Evolutionary conservation across 106 monocot species (phyloP).

Genomic region (Gastrodia elata): DNA sequence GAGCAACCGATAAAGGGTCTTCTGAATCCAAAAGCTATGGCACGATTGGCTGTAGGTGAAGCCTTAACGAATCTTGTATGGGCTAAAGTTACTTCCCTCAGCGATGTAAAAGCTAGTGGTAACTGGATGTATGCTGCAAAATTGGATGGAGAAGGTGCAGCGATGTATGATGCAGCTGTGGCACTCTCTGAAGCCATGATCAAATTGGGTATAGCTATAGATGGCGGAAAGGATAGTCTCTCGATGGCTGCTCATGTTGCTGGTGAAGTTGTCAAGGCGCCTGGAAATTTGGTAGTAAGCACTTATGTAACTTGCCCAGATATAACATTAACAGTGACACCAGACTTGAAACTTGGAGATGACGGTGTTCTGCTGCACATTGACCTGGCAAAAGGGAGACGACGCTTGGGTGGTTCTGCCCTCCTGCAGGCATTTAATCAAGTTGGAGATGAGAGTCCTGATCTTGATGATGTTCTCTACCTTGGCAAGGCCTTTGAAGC

Average conservation of each 20-base stretch:
- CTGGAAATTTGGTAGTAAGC: slow-evolving; percentile 89
- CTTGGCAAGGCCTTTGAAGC: slow-evolving; percentile 55
- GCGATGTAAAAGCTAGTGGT: slow-evolving; percentile 92
- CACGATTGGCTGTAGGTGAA: slow-evolving; percentile 84
- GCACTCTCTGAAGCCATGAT: slow-evolving; percentile 87
- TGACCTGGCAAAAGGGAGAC: slow-evolving; percentile 57
- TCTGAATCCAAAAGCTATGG: slow-evolving; percentile 75
- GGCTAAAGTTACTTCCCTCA: slow-evolving; percentile 84
- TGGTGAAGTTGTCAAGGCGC: slow-evolving; percentile 87
- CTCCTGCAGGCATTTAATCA: slow-evolving; percentile 82
- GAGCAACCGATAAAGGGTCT: slow-evolving; percentile 93
- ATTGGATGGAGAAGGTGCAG: slow-evolving; percentile 94
- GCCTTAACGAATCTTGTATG: slow-evolving; percentile 94
- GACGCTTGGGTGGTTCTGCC: slow-evolving; percentile 81
- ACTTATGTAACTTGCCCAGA: slow-evolving; percentile 88
- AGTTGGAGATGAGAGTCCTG: slow-evolving; percentile 70
- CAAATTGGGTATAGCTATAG: slow-evolving; percentile 92
- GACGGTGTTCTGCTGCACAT: slow-evolving; percentile 66
- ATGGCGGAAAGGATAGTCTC: slow-evolving; percentile 99
- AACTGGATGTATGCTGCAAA: slow-evolving; percentile 99
- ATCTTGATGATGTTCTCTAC: slow-evolving; percentile 81
- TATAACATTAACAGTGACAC: slow-evolving; percentile 87
- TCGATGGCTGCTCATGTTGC: slow-evolving; percentile 83
- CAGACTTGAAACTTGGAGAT: slow-evolving; percentile 76
- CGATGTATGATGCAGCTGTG: slow-evolving; percentile 92